These are phyloP conservation scores for Rutstroemia sydowiana DNA, from an alignment of 2,329 filamentous ascomycete genomes.

Conservation along the genomic window DNA sequence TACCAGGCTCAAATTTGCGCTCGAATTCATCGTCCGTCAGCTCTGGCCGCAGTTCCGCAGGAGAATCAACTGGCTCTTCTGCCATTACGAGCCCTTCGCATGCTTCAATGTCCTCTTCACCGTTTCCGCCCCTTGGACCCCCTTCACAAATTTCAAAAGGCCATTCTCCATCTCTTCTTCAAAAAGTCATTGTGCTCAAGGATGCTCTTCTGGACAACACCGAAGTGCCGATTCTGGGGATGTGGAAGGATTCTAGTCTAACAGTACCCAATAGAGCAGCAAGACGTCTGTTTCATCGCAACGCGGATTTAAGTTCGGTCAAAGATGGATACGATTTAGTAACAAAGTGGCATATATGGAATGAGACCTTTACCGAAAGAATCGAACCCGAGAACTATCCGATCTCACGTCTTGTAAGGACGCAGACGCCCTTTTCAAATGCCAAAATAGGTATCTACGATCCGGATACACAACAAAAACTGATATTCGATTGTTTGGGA, in stretches of 20 bases:
- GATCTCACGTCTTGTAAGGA: slow-evolving; percentile 55
- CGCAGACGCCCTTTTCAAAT: slow-evolving; percentile 50
- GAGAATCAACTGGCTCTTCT: slow-evolving; percentile 28
- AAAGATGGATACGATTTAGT: slow-evolving; percentile 50
- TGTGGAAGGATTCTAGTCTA: slow-evolving; percentile 75
- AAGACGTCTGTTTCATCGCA: slow-evolving; percentile 41
- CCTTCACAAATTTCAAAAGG: slow-evolving; percentile 47
- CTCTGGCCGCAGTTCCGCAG: slow-evolving; percentile 22
- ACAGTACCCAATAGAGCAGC: slow-evolving; percentile 60
- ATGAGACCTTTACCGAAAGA: slow-evolving; percentile 55
- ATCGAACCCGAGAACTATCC: slow-evolving; percentile 57
- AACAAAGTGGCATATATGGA: slow-evolving; percentile 53
- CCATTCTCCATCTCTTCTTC: slow-evolving; percentile 56
- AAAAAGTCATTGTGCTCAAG: slow-evolving; percentile 69
- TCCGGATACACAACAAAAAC: slow-evolving; percentile 40
- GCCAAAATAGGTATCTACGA: slow-evolving; percentile 58
- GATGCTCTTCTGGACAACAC: slow-evolving; percentile 71
- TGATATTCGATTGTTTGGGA: slow-evolving; percentile 59
- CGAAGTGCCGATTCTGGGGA: slow-evolving; percentile 65
- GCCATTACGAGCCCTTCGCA: slow-evolving; percentile 43
- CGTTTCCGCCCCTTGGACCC: slow-evolving; percentile 61
- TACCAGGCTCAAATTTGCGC: slow-evolving; percentile 10
- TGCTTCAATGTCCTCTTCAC: slow-evolving; percentile 46
- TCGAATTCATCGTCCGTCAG: slow-evolving; percentile 25
- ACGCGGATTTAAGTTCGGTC: slow-evolving; percentile 33